phyloP scores from a whole-genome alignment of 805 yeast species.

The Wickerhamomyces ciferrii region DNA sequence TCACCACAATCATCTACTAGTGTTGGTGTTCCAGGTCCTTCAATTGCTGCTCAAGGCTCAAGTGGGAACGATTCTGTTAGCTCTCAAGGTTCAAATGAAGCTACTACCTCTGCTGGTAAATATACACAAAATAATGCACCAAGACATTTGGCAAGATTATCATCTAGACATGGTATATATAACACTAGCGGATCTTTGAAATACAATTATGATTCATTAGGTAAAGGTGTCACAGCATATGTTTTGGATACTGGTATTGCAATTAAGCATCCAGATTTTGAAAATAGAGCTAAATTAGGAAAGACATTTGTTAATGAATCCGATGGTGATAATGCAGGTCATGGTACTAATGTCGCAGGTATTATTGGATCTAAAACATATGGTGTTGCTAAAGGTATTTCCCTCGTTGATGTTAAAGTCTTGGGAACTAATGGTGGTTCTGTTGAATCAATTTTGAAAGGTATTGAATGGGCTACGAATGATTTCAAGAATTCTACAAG shows the following conservation, averaged over 20 bases:
- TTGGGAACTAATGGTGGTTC: slow-evolving; percentile 65
- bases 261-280: slow-evolving; percentile 49
- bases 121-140: slow-evolving; percentile 41
- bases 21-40: slow-evolving; percentile 3
- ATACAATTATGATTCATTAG: slow-evolving; percentile 44
- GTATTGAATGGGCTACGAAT: slow-evolving; percentile 61
- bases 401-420: slow-evolving; percentile 67
- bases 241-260: slow-evolving; percentile 75
- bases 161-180: slow-evolving; percentile 21
- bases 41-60: not conserved
- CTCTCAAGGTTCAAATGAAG: slow-evolving; percentile 2
- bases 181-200: slow-evolving; percentile 17
- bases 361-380: slow-evolving; percentile 66
- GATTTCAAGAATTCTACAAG: slow-evolving; percentile 43
- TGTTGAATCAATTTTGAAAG: slow-evolving; percentile 53
- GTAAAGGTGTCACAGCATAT: slow-evolving; percentile 61
- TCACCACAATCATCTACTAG: slow-evolving; percentile 1
- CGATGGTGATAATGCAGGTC: slow-evolving; percentile 74
- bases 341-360: slow-evolving; percentile 92
- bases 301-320: slow-evolving; percentile 52
- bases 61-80: slow-evolving; percentile 1
- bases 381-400: slow-evolving; percentile 74
- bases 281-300: slow-evolving; percentile 55
- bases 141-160: slow-evolving; percentile 57
- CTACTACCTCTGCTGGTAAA: not conserved